A percentile compares a stretch with the other conserved stretches of the same genome.
phyloP scores from a whole-genome alignment of 768 basidiomycete species.

The Chalciporus chontae region DNA sequence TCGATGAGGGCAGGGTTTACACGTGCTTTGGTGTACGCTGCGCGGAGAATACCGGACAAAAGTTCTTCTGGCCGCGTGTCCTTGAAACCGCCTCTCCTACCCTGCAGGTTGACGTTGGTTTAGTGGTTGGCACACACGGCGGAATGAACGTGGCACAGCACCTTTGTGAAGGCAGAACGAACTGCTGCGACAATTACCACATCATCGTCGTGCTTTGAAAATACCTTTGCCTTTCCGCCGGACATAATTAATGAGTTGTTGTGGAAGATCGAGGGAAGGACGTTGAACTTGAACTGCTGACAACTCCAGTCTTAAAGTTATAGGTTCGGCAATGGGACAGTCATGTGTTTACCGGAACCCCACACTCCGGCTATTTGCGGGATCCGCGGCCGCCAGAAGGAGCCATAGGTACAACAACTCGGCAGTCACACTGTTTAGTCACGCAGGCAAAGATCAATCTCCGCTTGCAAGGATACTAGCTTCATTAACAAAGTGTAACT shows the following conservation, averaged over 20 bases:
- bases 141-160: constrained; percentile 21
- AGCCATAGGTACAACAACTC: too few species aligned
- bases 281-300: not conserved
- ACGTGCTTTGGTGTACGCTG: constrained; percentile 60
- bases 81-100: constrained; percentile 86
- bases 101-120: constrained; percentile 37
- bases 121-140: not conserved
- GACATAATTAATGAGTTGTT: constrained; percentile 17
- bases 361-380: not conserved
- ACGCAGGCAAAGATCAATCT: too few species aligned
- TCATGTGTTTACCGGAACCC: constrained; percentile 23
- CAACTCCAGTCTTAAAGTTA: too few species aligned
- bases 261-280: not conserved
- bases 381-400: too few species aligned
- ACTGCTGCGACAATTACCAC: constrained; percentile 89
- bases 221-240: constrained; percentile 51
- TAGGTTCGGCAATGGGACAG: constrained; percentile 12
- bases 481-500: too few species aligned
- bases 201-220: constrained; percentile 76
- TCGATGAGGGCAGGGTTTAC: constrained; percentile 83
- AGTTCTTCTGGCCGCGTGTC: constrained; percentile 83
- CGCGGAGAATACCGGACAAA: constrained; percentile 71
- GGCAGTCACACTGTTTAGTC: too few species aligned
- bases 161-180: constrained; percentile 91
- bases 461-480: too few species aligned